A percentile compares a stretch with the other conserved stretches of the same genome.
Evolutionary conservation across 768 basidiomycete genomes (phyloP).

Genomic region (Hydnomerulius pinastri): DNA sequence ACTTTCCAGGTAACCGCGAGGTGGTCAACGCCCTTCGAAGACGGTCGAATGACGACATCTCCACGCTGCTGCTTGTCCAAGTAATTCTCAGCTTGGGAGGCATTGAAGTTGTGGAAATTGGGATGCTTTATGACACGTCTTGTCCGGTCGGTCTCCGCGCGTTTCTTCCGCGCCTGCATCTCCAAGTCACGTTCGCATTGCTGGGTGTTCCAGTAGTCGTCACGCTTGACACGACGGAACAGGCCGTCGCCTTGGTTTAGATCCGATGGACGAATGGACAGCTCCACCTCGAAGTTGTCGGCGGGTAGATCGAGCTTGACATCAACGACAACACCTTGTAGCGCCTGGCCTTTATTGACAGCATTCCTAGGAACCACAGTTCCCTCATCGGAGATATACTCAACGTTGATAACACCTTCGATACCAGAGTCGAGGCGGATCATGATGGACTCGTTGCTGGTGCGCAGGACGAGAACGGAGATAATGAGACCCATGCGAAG

Average conservation of each 20-base stretch:
- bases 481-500: constrained; percentile 80
- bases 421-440: constrained; percentile 93
- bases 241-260: constrained; percentile 60
- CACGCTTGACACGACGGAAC: constrained; percentile 59
- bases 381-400: constrained; percentile 56
- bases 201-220: constrained; percentile 66
- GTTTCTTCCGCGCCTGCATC: constrained; percentile 77
- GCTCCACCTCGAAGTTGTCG: constrained; percentile 67
- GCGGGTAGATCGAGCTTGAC: constrained; percentile 62
- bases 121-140: constrained; percentile 95
- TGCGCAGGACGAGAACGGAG: constrained; percentile 67
- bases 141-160: constrained; percentile 75
- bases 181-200: constrained; percentile 70
- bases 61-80: constrained; percentile 90
- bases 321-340: constrained; percentile 77
- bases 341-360: constrained; percentile 76
- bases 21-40: constrained; percentile 91
- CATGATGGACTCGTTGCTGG: constrained; percentile 48
- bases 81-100: constrained; percentile 84
- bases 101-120: constrained; percentile 95
- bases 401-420: constrained; percentile 71
- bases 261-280: constrained; percentile 71
- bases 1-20: constrained; percentile 99
- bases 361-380: constrained; percentile 44
- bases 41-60: constrained; percentile 95